Base-by-base conservation (phyloP, 176 grass and related monocot genomes). In the Avena sativa region DNA sequence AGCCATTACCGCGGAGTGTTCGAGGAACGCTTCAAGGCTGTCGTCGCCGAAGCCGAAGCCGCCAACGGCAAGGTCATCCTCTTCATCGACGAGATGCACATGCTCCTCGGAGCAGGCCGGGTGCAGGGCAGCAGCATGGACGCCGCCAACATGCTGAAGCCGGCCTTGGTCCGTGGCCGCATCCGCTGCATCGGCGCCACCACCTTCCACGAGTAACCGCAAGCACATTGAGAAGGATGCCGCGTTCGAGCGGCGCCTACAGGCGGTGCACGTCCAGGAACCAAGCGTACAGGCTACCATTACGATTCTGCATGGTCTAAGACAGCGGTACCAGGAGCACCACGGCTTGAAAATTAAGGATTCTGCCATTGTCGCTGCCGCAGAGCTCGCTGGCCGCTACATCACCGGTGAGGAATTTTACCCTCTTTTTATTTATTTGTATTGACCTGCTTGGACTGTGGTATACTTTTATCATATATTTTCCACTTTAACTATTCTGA, bases 81-180 rank as follows among this genome's bases (percentile, higher is more conserved):
- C 2, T 84, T 89, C 48, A 60, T 89, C n/a, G 87, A 89, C 16
- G 86, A 88, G 71, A 66, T 85, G 30, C 87, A 89, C 52, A 79
- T 80, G 81, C 71, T 85, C 2, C 36, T 85, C 0, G 72, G 75
- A 9, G 61, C 81, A 0, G 67, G 87, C 59, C 4, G 1, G 7
- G 0, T 9, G 17, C 3, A 34, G 9, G 49, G 1, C 9, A 9
- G 70, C 32, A 16, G 23, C 53, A 77, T 84, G 81, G 74, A 89
- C 21, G 48, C 44, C 0, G 87, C 80, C 36, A 87, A 87, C 62
- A n/a, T 90, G 46, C 64, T 90, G 3, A 90, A 87, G 78, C 79
- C 79, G 4, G 73, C 85, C 55, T 28, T 90, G 11, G 84, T 78
- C 0, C 71, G 89, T 2, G 89, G 89, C 2, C 61, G 71, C 17